Base-by-base conservation (phyloP, 768 basidiomycete genomes). In the Macrocybe gigantea region DNA sequence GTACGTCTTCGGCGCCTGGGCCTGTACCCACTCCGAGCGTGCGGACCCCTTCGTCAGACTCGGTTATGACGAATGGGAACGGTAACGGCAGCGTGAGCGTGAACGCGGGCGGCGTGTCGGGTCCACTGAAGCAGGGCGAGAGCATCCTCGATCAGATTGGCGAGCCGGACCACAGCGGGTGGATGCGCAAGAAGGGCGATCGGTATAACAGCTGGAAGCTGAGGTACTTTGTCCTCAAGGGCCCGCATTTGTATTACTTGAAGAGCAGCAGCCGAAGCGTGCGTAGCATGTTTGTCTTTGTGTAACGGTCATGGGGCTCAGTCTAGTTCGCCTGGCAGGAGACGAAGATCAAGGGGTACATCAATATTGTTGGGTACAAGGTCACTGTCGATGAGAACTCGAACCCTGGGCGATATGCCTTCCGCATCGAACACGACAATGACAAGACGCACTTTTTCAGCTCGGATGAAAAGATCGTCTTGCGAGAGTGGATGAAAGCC, bases 401-500 rank as follows among this genome's bases (percentile, higher is more conserved):
- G 15, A 83, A 93, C 58, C 91, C 93, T 15, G 95, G 95, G 10
- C 80, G 85, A 57, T 98, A 95, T 66, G 94, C 92, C 5, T 98
- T 98, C 82, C 78, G 90, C 56, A 87, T 98, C 53, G 80, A 94
- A 32, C 94, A 97, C 56, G 90, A 93, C 39, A 55, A 77, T 6
- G 88, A 92, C 63, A 90, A 87, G 68, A 74, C 87, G 1, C 93
- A 98, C 63, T 91, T 66, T 60, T 99, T 99, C 68, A 91, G 89
- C 53, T 92, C 91, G 0, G 88, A 93, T 15, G 93, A 97, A 59
- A 90, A 92, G 65, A 58, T 69, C 1, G 67, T 81, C 34, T 77
- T 96, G 41, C 82, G 96, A n/a, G 92, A 92, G 54, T 98, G 96
- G 95, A 98, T 98, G 96, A 99, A 98, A 70, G 92, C 94, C 6